phyloP scores from a whole-genome alignment of 2,329 filamentous ascomycete genomes.

The Hortaea sp. region DNA sequence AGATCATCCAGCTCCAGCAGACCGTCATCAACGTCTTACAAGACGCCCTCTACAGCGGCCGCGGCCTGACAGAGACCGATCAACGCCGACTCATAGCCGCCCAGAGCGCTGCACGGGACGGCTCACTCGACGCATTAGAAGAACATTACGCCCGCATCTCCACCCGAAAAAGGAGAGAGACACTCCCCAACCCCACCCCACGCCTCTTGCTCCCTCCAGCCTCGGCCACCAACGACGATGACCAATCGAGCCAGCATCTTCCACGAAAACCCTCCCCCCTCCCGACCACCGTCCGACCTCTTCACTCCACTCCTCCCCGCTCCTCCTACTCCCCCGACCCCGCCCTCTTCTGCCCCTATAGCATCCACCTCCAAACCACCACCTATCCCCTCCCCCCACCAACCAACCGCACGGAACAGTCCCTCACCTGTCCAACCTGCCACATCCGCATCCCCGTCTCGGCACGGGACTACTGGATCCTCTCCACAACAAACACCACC shows the following conservation, averaged over 20 bases:
- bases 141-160: slow-evolving; percentile 11
- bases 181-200: too few relatives aligned
- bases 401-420: neutral
- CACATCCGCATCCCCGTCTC: neutral
- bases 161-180: neutral
- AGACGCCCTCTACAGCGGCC: slow-evolving; percentile 32
- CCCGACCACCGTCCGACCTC: neutral
- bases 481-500: neutral
- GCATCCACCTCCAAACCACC: neutral
- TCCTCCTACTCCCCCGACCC: neutral
- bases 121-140: slow-evolving; percentile 28
- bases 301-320: neutral
- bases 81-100: slow-evolving; percentile 31
- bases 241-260: neutral
- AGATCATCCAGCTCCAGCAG: slow-evolving; percentile 34
- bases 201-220: too few relatives aligned
- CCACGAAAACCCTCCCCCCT: neutral
- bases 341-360: neutral
- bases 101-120: slow-evolving; percentile 32
- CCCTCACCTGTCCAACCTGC: neutral
- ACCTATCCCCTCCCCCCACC: neutral
- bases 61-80: slow-evolving; percentile 29
- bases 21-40: slow-evolving; percentile 35
- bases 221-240: neutral
- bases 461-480: neutral